phyloP scores from a whole-genome alignment of 148 eudicot genomes.

The Amaranthus hypochondriacus region DNA sequence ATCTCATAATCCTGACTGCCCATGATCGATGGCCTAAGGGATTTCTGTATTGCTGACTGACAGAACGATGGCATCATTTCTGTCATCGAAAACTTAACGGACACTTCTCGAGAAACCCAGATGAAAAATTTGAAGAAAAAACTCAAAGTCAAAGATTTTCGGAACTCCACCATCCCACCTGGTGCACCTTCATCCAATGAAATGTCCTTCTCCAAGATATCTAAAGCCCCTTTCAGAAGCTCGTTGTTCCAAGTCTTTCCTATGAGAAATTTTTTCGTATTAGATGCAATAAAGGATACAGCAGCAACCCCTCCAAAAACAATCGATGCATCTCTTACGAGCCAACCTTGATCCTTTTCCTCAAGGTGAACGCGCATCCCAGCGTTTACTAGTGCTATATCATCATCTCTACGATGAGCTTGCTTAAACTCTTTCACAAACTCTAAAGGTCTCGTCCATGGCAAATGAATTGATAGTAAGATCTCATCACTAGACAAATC shows the following conservation, averaged over 20 bases:
- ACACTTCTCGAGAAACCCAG: slow-evolving; percentile 74
- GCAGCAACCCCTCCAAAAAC: slow-evolving; percentile 96
- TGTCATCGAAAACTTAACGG: slow-evolving; percentile 35
- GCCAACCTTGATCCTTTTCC: slow-evolving; percentile 57
- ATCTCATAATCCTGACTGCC: slow-evolving; percentile 86
- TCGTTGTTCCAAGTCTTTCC: slow-evolving; percentile 79
- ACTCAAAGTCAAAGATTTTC: slow-evolving; percentile 75
- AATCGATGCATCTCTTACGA: slow-evolving; percentile 85
- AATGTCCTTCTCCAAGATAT: slow-evolving; percentile 64
- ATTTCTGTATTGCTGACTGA: slow-evolving; percentile 63
- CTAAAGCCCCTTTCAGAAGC: slow-evolving; percentile 52
- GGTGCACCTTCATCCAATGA: slow-evolving; percentile 84
- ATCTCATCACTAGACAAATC: slow-evolving; percentile 76
- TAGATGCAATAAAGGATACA: slow-evolving; percentile 54
- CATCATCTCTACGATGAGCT: slow-evolving; percentile 98
- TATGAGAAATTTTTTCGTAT: slow-evolving; percentile 57
- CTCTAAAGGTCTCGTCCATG: slow-evolving; percentile 77
- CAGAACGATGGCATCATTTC: slow-evolving; percentile 56
- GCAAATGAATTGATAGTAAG: slow-evolving; percentile 70
- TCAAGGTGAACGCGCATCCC: slow-evolving; percentile 87
- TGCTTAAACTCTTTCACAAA: slow-evolving; percentile 94
- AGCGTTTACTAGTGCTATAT: slow-evolving; percentile 94
- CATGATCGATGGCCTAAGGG: slow-evolving; percentile 58
- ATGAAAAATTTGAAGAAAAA: slow-evolving; percentile 89
- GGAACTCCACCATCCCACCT: slow-evolving; percentile 98